phyloP scores from a whole-genome alignment of 2,329 filamentous ascomycete genomes.

The Lomentospora prolificans region DNA sequence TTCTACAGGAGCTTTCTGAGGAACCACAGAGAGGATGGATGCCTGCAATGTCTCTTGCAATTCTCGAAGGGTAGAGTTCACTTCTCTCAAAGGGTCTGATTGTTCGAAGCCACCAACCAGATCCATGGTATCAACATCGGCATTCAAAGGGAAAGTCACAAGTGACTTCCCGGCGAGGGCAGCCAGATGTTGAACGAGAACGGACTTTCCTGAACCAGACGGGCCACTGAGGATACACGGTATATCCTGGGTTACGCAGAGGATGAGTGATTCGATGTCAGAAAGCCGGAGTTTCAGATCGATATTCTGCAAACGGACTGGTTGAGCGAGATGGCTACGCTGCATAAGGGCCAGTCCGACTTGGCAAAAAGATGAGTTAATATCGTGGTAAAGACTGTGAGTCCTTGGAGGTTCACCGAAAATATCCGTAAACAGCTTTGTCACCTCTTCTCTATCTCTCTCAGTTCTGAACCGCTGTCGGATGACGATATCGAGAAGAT shows the following conservation, averaged over 20 bases:
- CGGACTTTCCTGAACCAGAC: slow-evolving; percentile 80
- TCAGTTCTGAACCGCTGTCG: slow-evolving; percentile 75
- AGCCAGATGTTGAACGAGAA: slow-evolving; percentile 71
- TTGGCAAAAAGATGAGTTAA: slow-evolving; percentile 58
- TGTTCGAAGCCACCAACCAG: slow-evolving; percentile 96
- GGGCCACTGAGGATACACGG: slow-evolving; percentile 82
- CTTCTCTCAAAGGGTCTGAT: slow-evolving; percentile 67
- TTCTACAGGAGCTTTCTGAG: slow-evolving; percentile 32
- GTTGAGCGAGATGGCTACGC: slow-evolving; percentile 47
- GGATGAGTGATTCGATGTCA: slow-evolving; percentile 75
- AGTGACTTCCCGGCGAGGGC: slow-evolving; percentile 65
- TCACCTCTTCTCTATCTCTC: slow-evolving; percentile 56
- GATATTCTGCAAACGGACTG: slow-evolving; percentile 39
- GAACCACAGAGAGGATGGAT: slow-evolving; percentile 38
- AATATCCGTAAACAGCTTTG: slow-evolving; percentile 53
- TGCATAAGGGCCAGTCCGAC: slow-evolving; percentile 66
- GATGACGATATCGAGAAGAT: slow-evolving; percentile 76
- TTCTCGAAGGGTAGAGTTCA: slow-evolving; percentile 44
- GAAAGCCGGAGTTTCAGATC: slow-evolving; percentile 48
- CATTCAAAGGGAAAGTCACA: slow-evolving; percentile 79
- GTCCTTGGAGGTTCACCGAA: slow-evolving; percentile 44
- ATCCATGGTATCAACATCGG: slow-evolving; percentile 95
- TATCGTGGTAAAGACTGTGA: slow-evolving; percentile 63
- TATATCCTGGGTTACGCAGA: slow-evolving; percentile 77
- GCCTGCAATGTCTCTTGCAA: slow-evolving; percentile 42